Evolutionary conservation across 257 asterid genomes (phyloP).

Genomic region (Petunia secreta): DNA sequence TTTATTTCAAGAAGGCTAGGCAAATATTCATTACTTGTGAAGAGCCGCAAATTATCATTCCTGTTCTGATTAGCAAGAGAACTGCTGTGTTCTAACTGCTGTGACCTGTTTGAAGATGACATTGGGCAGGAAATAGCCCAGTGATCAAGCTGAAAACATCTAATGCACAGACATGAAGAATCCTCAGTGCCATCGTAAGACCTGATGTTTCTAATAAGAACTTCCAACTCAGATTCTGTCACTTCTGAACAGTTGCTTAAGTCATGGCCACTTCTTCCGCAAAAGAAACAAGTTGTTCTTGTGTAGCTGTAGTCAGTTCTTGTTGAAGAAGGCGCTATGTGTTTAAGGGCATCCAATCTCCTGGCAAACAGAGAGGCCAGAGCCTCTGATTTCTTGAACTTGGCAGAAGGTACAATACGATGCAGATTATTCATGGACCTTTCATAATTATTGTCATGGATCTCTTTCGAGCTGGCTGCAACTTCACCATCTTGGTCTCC

Average conservation of each 20-base stretch:
- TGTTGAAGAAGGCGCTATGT: constrained; percentile 38
- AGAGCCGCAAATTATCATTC: not conserved
- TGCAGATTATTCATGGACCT: constrained; percentile 30
- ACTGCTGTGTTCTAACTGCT: constrained; percentile 21
- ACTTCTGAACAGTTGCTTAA: constrained; percentile 49
- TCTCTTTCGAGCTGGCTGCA: constrained; percentile 1
- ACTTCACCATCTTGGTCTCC: constrained; percentile 32
- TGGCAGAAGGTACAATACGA: constrained; percentile 30
- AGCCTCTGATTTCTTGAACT: constrained; percentile 49
- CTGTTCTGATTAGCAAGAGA: not conserved
- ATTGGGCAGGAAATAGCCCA: constrained; percentile 71
- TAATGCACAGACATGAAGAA: constrained; percentile 52
- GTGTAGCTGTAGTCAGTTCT: constrained; percentile 33
- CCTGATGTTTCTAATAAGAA: constrained; percentile 45
- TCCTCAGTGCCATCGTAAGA: constrained; percentile 43
- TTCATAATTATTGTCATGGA: constrained; percentile 27
- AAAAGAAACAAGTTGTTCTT: constrained; percentile 47
- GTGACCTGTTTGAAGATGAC: constrained; percentile 34
- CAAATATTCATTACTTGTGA: constrained; percentile 5
- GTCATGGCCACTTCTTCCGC: constrained; percentile 64
- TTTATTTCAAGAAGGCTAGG: constrained; percentile 24
- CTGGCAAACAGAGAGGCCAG: constrained; percentile 64
- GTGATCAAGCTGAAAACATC: constrained; percentile 67
- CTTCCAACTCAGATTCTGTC: constrained; percentile 51
- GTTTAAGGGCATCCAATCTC: constrained; percentile 68